Base-by-base conservation (phyloP, 768 basidiomycete species). In the Kwoniella bestiolae region DNA sequence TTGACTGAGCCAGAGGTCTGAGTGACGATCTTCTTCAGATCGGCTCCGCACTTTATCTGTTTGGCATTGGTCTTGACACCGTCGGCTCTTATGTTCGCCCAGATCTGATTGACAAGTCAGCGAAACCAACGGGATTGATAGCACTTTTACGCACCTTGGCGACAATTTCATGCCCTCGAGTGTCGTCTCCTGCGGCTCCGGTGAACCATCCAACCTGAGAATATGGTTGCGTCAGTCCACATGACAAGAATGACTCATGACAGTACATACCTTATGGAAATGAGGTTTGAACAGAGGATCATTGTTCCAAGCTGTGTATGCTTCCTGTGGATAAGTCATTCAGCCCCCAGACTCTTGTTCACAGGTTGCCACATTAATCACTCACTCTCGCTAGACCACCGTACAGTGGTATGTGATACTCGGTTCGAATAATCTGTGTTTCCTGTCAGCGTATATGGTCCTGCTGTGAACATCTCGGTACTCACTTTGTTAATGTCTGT, bases 141-240 rank as follows among this genome's bases (percentile, higher is more conserved):
- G 12, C 25, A 9, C 46, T 11, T n/a, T 14, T 9, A 56, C 53
- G 16, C 35, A 56, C 53, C n/a, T 56, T 41, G 29, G 53, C 31
- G 16, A 56, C 53, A 7, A 56, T 56, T 21, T 41, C 53, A 9
- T 41, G 53, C 12, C 32, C 53, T 14, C 53, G 53, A 18, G 31
- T 41, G 26, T 56, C 53, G 14, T 56, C 53, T 14, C 53, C 35
- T n/a, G 53, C 53, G 6, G 53, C 53, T 23, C 53, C 53, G 5
- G 53, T 56, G 34, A 56, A 56, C 53, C 53, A 56, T 21, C 53
- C 53, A 26, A 56, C 53, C 53, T 56, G 28, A 34, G 25, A 8
- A 25, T 12, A 14, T 6, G 12, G 2, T 9, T 18, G 16, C 51
- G 16, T 52, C 28, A 25, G 25, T 23, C 28, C 51, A 52, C 31